A percentile compares a stretch with the other conserved stretches of the same genome.
phyloP scores from a whole-genome alignment of 805 yeast species.

The Yarrowia keelungensis region DNA sequence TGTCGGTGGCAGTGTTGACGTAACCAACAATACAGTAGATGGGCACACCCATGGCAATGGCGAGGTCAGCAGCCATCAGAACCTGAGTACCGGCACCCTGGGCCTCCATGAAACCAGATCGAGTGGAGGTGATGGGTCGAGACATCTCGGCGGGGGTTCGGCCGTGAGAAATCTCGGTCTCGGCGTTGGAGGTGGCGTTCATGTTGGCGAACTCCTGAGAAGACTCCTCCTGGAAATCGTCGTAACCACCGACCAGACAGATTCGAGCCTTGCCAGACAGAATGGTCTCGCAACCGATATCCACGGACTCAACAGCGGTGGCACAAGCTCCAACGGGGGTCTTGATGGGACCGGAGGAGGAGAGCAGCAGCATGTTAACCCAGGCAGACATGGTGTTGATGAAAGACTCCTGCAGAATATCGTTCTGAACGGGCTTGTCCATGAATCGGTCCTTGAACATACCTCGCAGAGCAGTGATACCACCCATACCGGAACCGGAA shows the following conservation, averaged over 20 bases:
- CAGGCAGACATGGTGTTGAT: slow-evolving; percentile 99
- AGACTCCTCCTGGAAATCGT: slow-evolving; percentile 99
- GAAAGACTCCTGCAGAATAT: slow-evolving; percentile 96
- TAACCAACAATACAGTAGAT: slow-evolving; percentile 93
- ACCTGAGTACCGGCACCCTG: slow-evolving; percentile 99
- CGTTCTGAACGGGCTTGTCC: slow-evolving; percentile 96
- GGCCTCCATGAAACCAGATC: slow-evolving; percentile 99
- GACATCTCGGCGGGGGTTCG: slow-evolving; percentile 99
- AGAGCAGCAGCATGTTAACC: slow-evolving; percentile 97
- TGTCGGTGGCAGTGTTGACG: slow-evolving; percentile 97
- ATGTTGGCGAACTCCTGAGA: slow-evolving; percentile 97
- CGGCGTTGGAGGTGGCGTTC: slow-evolving; percentile 95
- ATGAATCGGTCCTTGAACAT: slow-evolving; percentile 95
- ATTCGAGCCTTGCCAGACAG: slow-evolving; percentile 93
- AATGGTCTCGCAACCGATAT: slow-evolving; percentile 93
- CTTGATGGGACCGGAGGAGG: slow-evolving; percentile 98
- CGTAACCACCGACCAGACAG: slow-evolving; percentile 98
- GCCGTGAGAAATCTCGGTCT: slow-evolving; percentile 89
- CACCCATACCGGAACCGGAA: slow-evolving; percentile 99
- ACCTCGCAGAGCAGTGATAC: slow-evolving; percentile 95
- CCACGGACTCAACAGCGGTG: slow-evolving; percentile 97
- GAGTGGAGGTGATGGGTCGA: slow-evolving; percentile 94
- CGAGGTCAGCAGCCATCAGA: slow-evolving; percentile 92
- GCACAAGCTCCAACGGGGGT: slow-evolving; percentile 99
- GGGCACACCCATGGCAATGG: slow-evolving; percentile 98